Conservation (phyloP, 1,284 basidiomycete species). For the Amylostereum chailletii region DNA sequence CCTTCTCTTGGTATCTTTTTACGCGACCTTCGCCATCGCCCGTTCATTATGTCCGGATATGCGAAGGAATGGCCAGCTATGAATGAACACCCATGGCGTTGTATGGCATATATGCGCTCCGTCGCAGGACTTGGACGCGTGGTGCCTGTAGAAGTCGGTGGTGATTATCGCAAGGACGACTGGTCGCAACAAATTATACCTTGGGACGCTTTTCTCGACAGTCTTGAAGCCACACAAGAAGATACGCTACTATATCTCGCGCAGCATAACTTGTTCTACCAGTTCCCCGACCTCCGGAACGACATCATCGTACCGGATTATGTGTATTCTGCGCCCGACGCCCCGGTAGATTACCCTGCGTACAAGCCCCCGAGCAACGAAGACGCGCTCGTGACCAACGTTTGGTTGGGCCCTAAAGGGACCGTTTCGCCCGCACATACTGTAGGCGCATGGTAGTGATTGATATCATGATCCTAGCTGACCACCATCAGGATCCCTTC, state of each 20-base stretch:
- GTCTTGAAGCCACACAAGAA: conserved; percentile 24
- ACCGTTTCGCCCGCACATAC: conserved; percentile 86
- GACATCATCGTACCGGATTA: conserved; percentile 86
- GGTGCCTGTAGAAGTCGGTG: conserved; percentile 87
- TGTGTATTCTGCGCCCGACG: conserved; percentile 61
- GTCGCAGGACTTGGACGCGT: conserved; percentile 71
- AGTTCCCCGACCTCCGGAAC: conserved; percentile 70
- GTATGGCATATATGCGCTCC: conserved; percentile 54
- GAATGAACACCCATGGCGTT: conserved; percentile 60
- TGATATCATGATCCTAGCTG: conserved; percentile 6
- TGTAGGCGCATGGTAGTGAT: conserved; percentile 37
- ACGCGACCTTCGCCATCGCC: conserved; percentile 24
- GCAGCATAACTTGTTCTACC: conserved; percentile 79
- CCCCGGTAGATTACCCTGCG: conserved; percentile 32
- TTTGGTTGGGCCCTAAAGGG: conserved; percentile 80
- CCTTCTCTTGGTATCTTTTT: conserved; percentile 55
- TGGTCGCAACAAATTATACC: conserved; percentile 81
- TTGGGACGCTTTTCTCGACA: conserved; percentile 72
- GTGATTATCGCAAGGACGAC: conserved; percentile 70
- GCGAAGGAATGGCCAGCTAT: conserved; percentile 66
- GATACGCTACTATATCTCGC: conserved; percentile 71
- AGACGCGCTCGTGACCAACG: conserved; percentile 70
- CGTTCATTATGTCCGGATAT: conserved; percentile 70
- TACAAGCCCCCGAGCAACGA: conserved; percentile 65
- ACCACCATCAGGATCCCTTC: conserved; percentile 70